These are phyloP conservation scores for Urostyla sp. DNA, from an alignment of 73 alveolate genomes.

Conservation along the genomic window DNA sequence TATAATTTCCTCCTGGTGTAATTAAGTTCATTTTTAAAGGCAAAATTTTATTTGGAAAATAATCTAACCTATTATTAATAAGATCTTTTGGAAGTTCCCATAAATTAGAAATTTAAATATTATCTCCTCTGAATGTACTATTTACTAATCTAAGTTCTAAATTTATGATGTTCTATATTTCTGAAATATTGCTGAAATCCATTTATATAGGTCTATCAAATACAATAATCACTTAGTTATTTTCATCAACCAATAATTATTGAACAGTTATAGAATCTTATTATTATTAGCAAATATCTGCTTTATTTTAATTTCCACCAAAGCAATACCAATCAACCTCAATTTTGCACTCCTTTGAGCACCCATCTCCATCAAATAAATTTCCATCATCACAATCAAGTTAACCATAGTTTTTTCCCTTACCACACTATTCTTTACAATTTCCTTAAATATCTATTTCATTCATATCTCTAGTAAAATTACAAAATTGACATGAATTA, in stretches of 20 bases:
- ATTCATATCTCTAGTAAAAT: not conserved
- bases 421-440: conserved; percentile 71
- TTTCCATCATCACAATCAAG: conserved; percentile 68
- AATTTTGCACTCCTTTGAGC: conserved; percentile 31
- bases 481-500: not conserved
- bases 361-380: conserved; percentile 51
- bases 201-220: conserved; percentile 16
- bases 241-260: not conserved
- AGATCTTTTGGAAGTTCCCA: not conserved
- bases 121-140: not conserved
- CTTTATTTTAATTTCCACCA: not conserved
- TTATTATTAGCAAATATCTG: not conserved
- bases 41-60: not conserved
- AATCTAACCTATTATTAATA: not conserved
- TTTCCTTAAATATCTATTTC: not conserved
- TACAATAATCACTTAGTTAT: not conserved
- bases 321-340: conserved; percentile 27
- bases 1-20: too few species aligned
- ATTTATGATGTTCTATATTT: too few species aligned
- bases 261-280: not conserved
- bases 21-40: too few species aligned
- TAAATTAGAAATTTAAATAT: not conserved
- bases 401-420: conserved; percentile 59
- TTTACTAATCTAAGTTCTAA: not conserved
- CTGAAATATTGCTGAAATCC: too few species aligned